Percentiles rank a stretch among this genome's conserved stretches.
These are phyloP conservation scores for Shiraia sp. DNA, from an alignment of 2,329 filamentous ascomycete genomes.

Conservation along the genomic window DNA sequence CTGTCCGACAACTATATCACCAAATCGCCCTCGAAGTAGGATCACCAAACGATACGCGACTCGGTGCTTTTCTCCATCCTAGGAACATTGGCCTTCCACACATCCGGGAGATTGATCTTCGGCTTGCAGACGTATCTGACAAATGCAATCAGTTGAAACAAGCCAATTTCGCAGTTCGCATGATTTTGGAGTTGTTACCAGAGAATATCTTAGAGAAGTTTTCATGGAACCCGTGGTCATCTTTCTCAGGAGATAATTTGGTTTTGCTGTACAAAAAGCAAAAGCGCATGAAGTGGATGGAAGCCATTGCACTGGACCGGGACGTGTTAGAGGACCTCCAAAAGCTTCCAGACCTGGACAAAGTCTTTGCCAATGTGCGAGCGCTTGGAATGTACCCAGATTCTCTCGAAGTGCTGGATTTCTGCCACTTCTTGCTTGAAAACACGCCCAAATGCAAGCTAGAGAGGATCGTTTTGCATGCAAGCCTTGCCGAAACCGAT, in stretches of 20 bases:
- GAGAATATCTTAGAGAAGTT: conserved; percentile 55
- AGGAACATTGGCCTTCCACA: conserved; percentile 53
- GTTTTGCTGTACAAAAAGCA: conserved; percentile 54
- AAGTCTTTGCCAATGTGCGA: conserved; percentile 46
- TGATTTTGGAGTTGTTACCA: conserved; percentile 54
- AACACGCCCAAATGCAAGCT: conserved; percentile 43
- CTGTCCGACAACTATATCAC: conserved; percentile 52
- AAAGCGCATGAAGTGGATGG: conserved; percentile 53
- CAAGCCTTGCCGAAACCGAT: conserved; percentile 49
- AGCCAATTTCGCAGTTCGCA: conserved; percentile 53
- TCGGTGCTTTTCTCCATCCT: conserved; percentile 52
- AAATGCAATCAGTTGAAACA: conserved; percentile 51
- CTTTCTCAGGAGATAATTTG: conserved; percentile 53
- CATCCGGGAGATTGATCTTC: conserved; percentile 52
- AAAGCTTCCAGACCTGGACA: conserved; percentile 46
- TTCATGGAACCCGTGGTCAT: conserved; percentile 56
- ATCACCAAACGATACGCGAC: conserved; percentile 47
- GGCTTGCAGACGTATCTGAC: conserved; percentile 50
- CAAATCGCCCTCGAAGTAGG: conserved; percentile 54
- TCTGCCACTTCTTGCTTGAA: conserved; percentile 49
- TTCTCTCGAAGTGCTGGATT: conserved; percentile 49
- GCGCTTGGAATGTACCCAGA: conserved; percentile 55
- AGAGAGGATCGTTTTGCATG: conserved; percentile 53
- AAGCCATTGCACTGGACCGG: conserved; percentile 52
- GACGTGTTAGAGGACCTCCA: conserved; percentile 48